A percentile compares a stretch with the other conserved stretches of the same genome.
Evolutionary conservation across 2,329 filamentous ascomycete genomes (phyloP).

Genomic region (Microsporum ferrugineum): DNA sequence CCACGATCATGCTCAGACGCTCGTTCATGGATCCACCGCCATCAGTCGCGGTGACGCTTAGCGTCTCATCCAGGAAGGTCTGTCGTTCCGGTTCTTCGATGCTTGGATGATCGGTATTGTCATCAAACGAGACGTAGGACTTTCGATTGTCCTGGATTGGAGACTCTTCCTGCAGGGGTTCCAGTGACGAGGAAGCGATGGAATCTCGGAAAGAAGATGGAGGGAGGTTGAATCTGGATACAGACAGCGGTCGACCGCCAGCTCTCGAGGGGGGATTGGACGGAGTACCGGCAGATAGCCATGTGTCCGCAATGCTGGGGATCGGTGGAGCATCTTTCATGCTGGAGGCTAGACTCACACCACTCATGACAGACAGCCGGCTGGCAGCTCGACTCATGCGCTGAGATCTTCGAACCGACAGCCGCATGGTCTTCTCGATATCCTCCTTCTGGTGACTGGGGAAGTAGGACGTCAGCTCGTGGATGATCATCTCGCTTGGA

Average conservation of each 20-base stretch:
- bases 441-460: constrained; percentile 87
- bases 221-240: constrained; percentile 47
- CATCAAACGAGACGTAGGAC: constrained; percentile 71
- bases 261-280: constrained; percentile 42
- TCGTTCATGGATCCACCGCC: constrained; percentile 64
- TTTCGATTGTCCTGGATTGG: constrained; percentile 78
- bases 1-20: constrained; percentile 68
- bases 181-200: constrained; percentile 75
- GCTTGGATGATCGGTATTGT: constrained; percentile 45
- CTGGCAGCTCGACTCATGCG: constrained; percentile 87
- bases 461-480: constrained; percentile 93
- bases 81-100: constrained; percentile 45
- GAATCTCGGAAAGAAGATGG: constrained; percentile 69
- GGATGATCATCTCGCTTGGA: constrained; percentile 93
- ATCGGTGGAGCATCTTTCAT: constrained; percentile 88
- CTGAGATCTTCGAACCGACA: constrained; percentile 82
- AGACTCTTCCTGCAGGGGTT: constrained; percentile 84
- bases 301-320: constrained; percentile 87
- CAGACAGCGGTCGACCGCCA: constrained; percentile 45
- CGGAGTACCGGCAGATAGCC: constrained; percentile 48
- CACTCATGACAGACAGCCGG: constrained; percentile 86
- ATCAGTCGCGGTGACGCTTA: constrained; percentile 53
- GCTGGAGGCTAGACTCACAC: constrained; percentile 82
- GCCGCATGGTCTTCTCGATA: constrained; percentile 86
- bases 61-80: constrained; percentile 78